These are phyloP conservation scores for Aphanomyces euteiches DNA, from an alignment of 352 stramenopile genomes.

Conservation along the genomic window DNA sequence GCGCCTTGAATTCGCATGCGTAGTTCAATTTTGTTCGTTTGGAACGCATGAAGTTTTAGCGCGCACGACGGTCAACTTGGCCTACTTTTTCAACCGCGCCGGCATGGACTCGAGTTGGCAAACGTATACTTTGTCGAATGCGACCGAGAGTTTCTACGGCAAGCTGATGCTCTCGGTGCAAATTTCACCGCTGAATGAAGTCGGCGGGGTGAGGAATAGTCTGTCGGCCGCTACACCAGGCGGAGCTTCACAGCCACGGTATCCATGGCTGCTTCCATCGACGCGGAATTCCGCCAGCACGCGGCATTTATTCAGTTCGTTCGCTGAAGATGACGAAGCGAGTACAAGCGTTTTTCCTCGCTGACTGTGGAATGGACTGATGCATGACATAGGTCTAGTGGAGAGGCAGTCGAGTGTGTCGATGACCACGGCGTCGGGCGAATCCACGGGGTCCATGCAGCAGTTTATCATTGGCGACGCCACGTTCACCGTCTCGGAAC, in stretches of 20 bases:
- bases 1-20: neutral
- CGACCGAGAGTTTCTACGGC: constrained; percentile 80
- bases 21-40: constrained; percentile 76
- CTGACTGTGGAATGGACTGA: too few relatives aligned
- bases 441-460: constrained; percentile 70
- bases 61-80: constrained; percentile 75
- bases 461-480: constrained; percentile 86
- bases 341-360: too few relatives aligned
- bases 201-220: neutral
- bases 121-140: constrained; percentile 77
- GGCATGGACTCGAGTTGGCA: constrained; percentile 41
- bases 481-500: constrained; percentile 79
- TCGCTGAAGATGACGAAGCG: constrained; percentile 15
- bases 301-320: constrained; percentile 11
- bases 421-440: constrained; percentile 22
- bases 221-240: neutral
- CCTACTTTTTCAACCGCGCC: constrained; percentile 65
- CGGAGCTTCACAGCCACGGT: neutral
- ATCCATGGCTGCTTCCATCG: neutral
- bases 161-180: constrained; percentile 53
- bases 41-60: constrained; percentile 74
- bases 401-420: too few relatives aligned
- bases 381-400: too few relatives aligned
- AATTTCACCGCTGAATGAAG: constrained; percentile 19
- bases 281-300: neutral